A percentile compares a stretch with the other conserved stretches of the same genome.
phyloP scores from a whole-genome alignment of 2,329 filamentous ascomycete species.

The Akanthomyces lecanii region DNA sequence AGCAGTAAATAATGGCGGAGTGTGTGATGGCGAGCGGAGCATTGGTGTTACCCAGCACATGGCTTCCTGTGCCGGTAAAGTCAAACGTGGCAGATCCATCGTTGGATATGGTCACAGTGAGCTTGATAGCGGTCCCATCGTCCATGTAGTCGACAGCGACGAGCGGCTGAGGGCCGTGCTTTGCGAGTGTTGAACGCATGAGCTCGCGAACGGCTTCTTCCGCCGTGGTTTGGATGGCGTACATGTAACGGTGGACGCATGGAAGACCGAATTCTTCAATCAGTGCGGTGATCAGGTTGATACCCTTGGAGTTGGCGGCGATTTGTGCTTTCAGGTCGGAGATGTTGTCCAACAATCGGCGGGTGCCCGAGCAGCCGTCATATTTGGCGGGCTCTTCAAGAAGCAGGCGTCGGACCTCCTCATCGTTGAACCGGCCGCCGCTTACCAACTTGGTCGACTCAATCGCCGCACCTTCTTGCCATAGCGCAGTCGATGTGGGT shows the following conservation, averaged over 20 bases:
- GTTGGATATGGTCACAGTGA: conserved; percentile 70
- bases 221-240: conserved; percentile 38
- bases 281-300: conserved; percentile 65
- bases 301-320: conserved; percentile 82
- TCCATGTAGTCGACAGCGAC: conserved; percentile 64
- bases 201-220: conserved; percentile 32
- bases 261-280: conserved; percentile 70
- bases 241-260: conserved; percentile 61
- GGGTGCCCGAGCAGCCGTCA: conserved; percentile 71
- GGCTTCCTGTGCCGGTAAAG: conserved; percentile 30
- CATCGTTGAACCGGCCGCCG: conserved; percentile 73
- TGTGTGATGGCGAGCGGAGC: conserved; percentile 32
- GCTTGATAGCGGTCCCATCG: conserved; percentile 72
- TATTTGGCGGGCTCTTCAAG: conserved; percentile 70
- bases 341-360: conserved; percentile 77
- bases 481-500: conserved; percentile 63
- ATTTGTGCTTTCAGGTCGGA: conserved; percentile 85
- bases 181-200: conserved; percentile 20
- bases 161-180: conserved; percentile 23
- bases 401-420: conserved; percentile 66
- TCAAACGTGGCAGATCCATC: conserved; percentile 70
- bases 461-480: conserved; percentile 61
- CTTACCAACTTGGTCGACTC: conserved; percentile 68
- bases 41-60: conserved; percentile 33
- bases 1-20: conserved; percentile 75